Percentiles rank a stretch among this genome's conserved stretches.
phyloP scores from a whole-genome alignment of 2,329 filamentous ascomycete species.

The Neocatenulostroma microsporum region DNA sequence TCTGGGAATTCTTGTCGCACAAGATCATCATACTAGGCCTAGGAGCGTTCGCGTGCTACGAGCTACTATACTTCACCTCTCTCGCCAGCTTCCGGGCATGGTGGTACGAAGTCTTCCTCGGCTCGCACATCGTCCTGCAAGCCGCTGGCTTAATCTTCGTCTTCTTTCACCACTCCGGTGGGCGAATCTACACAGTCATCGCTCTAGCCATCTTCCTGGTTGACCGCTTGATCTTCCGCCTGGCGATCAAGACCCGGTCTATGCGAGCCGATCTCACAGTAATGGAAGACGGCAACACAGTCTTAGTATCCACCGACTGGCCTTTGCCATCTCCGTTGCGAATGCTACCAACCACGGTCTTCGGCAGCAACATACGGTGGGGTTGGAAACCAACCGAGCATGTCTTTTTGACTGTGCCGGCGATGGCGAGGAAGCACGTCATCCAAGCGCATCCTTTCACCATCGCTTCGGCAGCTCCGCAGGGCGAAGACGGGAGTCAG shows the following conservation, averaged over 20 bases:
- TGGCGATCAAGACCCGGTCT: constrained; percentile 45
- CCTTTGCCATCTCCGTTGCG: constrained; percentile 17
- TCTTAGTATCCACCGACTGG: constrained; percentile 44
- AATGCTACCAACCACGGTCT: constrained; percentile 10
- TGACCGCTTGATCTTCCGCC: constrained; percentile 52
- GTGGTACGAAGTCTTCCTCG: constrained; percentile 58
- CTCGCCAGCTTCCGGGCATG: constrained; percentile 51
- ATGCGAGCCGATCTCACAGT: constrained; percentile 46
- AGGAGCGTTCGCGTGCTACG: constrained; percentile 50
- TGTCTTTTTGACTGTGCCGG: constrained; percentile 54
- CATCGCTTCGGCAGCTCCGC: constrained; percentile 53
- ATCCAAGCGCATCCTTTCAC: constrained; percentile 61
- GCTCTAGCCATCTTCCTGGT: constrained; percentile 50
- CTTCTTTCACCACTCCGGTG: constrained; percentile 51
- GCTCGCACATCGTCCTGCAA: constrained; percentile 52
- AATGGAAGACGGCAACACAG: constrained; percentile 50
- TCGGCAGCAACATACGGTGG: constrained; percentile 21
- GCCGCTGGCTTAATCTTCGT: constrained; percentile 48
- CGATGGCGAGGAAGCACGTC: constrained; percentile 44
- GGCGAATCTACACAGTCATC: constrained; percentile 46
- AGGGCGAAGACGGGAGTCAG: constrained; percentile 18
- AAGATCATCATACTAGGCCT: constrained; percentile 49
- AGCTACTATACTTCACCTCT: constrained; percentile 55
- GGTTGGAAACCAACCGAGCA: constrained; percentile 58
- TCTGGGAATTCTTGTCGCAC: constrained; percentile 45